A percentile compares a stretch with the other conserved stretches of the same genome.
phyloP scores from a whole-genome alignment of 2,329 filamentous ascomycete species.

The Aspergillus udagawae region DNA sequence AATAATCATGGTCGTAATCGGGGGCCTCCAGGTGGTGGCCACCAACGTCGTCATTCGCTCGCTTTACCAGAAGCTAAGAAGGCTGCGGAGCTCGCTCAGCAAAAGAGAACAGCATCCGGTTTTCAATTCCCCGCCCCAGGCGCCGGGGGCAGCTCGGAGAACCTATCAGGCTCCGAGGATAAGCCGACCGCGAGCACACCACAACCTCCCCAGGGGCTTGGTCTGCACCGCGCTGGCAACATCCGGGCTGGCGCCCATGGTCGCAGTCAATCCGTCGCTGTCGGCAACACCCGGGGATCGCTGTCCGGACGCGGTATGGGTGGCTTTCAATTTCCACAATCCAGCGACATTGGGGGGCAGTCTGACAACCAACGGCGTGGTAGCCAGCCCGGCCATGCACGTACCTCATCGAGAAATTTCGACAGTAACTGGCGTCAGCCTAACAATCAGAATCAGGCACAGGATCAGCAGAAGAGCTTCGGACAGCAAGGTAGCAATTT shows the following conservation, averaged over 20 bases:
- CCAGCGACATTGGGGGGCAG: conserved; percentile 48
- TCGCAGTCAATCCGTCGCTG: conserved; percentile 48
- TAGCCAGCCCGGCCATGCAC: conserved; percentile 68
- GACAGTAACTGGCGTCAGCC: conserved; percentile 97
- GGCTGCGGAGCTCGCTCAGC: conserved; percentile 91
- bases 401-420: conserved; percentile 86
- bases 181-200: conserved; percentile 35
- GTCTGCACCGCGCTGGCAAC: conserved; percentile 68
- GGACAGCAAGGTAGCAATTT: conserved; percentile 69
- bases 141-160: conserved; percentile 51
- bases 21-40: conserved; percentile 67
- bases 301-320: conserved; percentile 62
- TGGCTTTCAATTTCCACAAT: conserved; percentile 65
- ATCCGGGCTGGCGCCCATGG: conserved; percentile 73
- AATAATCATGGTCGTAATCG: conserved; percentile 67
- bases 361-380: conserved; percentile 71
- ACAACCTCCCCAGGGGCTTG: conserved; percentile 60
- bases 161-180: conserved; percentile 53
- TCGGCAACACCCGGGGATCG: conserved; percentile 63
- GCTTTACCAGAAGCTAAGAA: conserved; percentile 96
- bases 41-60: conserved; percentile 90
- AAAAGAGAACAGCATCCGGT: conserved; percentile 87
- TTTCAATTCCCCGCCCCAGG: conserved; percentile 90
- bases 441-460: conserved; percentile 47
- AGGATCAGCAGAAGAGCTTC: conserved; percentile 56